These are phyloP conservation scores for Lobosporangium transversale DNA, from an alignment of 192 early-diverging fungal species.

Conservation along the genomic window DNA sequence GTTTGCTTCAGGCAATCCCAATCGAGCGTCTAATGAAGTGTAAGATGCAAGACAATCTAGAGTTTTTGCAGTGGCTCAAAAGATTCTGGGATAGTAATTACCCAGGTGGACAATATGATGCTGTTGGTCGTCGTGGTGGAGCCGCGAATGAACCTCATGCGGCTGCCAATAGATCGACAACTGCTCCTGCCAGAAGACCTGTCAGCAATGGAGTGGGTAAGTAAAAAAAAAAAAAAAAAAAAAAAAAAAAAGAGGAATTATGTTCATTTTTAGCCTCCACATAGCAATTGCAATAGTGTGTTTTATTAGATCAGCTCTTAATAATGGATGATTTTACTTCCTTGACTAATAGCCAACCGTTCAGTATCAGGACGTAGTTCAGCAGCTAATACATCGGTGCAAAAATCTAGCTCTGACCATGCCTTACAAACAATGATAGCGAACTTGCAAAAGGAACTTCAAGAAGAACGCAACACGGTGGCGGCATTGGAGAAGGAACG, in stretches of 20 bases:
- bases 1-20: constrained; percentile 86
- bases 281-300: too few species aligned
- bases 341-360: constrained; percentile 16
- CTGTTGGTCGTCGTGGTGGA: constrained; percentile 73
- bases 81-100: constrained; percentile 88
- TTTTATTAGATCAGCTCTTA: too few species aligned
- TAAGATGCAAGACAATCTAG: constrained; percentile 98
- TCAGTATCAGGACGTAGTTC: constrained; percentile 31
- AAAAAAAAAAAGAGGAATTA: neutral
- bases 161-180: constrained; percentile 43
- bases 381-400: constrained; percentile 26
- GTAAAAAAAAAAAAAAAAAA: constrained; percentile 6
- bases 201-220: constrained; percentile 39
- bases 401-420: constrained; percentile 33
- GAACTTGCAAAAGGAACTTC: constrained; percentile 80
- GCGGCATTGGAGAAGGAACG: constrained; percentile 96
- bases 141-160: constrained; percentile 19
- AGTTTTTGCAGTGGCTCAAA: constrained; percentile 97
- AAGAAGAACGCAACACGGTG: constrained; percentile 84
- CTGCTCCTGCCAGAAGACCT: constrained; percentile 36
- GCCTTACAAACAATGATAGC: constrained; percentile 71
- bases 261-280: neutral
- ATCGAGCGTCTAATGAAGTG: constrained; percentile 92
- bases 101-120: constrained; percentile 86
- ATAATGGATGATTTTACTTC: too few species aligned